A percentile compares a stretch with the other conserved stretches of the same genome.
Conservation (phyloP, 495 filamentous ascomycete species). For the Aspergillus carlsbadensis region DNA sequence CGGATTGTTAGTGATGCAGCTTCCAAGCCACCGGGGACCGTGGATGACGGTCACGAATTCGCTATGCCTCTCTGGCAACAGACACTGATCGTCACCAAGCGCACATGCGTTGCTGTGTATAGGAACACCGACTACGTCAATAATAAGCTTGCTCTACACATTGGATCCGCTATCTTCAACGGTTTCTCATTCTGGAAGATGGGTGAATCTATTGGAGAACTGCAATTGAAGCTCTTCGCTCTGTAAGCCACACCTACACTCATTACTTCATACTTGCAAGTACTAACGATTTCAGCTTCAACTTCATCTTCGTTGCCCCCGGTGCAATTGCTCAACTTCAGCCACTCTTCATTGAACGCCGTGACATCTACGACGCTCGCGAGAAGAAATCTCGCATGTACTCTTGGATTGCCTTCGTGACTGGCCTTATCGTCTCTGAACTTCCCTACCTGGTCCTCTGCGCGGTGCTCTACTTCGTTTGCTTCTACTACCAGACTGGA, state of each 20-base stretch:
- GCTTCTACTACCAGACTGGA: slow-evolving; percentile 52
- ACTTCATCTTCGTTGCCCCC: slow-evolving; percentile 50
- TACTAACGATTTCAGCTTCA: slow-evolving; percentile 29
- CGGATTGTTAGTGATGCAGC: slow-evolving; percentile 46
- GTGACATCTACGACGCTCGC: slow-evolving; percentile 50
- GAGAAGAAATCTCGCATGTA: slow-evolving; percentile 56
- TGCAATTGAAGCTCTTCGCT: slow-evolving; percentile 39
- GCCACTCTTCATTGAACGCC: slow-evolving; percentile 53
- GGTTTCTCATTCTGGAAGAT: slow-evolving; percentile 45
- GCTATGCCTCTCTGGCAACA: slow-evolving; percentile 58
- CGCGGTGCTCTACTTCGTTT: slow-evolving; percentile 48
- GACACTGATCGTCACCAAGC: slow-evolving; percentile 54
- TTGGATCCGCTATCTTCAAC: slow-evolving; percentile 38
- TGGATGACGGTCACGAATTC: slow-evolving; percentile 51
- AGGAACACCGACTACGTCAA: slow-evolving; percentile 63
- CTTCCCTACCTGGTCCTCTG: slow-evolving; percentile 52
- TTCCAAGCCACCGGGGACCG: slow-evolving; percentile 27
- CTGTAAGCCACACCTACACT: neutral
- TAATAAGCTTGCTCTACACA: slow-evolving; percentile 53
- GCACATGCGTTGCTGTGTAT: slow-evolving; percentile 60
- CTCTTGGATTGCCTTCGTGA: slow-evolving; percentile 55
- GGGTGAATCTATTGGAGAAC: slow-evolving; percentile 25
- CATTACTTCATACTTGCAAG: neutral
- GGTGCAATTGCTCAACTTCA: slow-evolving; percentile 52
- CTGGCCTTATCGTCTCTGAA: slow-evolving; percentile 50